phyloP scores from a whole-genome alignment of 345 rosid genomes.

The Eucalyptus regnans region DNA sequence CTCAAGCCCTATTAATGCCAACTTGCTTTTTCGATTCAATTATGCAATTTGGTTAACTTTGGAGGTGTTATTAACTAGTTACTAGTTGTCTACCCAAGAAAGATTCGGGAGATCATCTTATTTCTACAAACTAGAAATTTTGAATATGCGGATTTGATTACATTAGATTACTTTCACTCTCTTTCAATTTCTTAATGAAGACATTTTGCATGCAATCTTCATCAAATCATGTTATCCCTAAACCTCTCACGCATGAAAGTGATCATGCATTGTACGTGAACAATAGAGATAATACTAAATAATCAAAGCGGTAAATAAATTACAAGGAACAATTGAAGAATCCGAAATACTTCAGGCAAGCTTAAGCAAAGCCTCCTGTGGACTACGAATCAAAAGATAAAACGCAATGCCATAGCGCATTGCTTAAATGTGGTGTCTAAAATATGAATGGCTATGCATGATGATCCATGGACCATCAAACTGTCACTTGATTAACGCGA shows the following conservation, averaged over 20 bases:
- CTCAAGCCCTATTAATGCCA: not conserved
- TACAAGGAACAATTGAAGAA: not conserved
- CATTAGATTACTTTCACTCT: not conserved
- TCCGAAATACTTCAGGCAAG: not conserved
- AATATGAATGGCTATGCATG: not conserved
- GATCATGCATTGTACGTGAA: not conserved
- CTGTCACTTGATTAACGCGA: not conserved
- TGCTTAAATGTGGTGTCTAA: not conserved
- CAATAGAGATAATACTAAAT: not conserved
- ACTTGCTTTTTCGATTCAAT: not conserved
- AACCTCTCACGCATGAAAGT: not conserved
- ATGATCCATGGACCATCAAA: not conserved
- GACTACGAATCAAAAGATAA: not conserved
- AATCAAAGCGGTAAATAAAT: not conserved
- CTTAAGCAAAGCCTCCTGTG: not conserved
- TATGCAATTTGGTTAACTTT: not conserved
- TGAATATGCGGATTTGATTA: not conserved
- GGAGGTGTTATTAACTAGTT: not conserved
- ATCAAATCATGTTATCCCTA: not conserved
- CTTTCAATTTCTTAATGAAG: not conserved
- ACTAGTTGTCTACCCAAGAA: not conserved
- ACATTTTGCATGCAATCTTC: not conserved
- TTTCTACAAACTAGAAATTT: not conserved
- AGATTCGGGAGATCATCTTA: not conserved
- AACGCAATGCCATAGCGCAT: not conserved